A percentile compares a stretch with the other conserved stretches of the same genome.
Evolutionary conservation across 225 moss, liverwort and hornwort species (phyloP).

Genomic region (Pseudisothecium myosuroides): DNA sequence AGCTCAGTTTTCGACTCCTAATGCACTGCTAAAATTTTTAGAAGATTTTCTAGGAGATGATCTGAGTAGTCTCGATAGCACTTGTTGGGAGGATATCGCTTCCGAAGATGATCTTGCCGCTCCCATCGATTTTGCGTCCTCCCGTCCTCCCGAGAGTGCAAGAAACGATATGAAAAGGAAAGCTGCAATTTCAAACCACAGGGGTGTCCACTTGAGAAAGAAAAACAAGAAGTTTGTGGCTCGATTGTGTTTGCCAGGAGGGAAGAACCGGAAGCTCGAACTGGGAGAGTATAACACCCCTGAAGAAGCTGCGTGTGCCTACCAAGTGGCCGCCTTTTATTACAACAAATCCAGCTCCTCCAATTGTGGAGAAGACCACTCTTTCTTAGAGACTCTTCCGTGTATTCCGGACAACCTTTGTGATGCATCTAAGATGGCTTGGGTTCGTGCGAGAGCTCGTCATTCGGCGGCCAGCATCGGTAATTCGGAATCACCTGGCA

Average conservation of each 20-base stretch:
- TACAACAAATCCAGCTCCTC: not conserved
- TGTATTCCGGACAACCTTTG: not conserved
- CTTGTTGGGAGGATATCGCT: not conserved
- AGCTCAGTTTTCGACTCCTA: not conserved
- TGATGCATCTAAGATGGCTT: not conserved
- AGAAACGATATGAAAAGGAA: not conserved
- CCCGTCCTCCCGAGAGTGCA: not conserved
- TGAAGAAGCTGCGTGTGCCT: not conserved
- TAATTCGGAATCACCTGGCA: not conserved
- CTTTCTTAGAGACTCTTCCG: not conserved
- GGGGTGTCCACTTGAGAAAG: not conserved
- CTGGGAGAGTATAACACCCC: not conserved
- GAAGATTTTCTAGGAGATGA: not conserved
- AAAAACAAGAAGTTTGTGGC: not conserved
- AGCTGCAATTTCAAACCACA: not conserved
- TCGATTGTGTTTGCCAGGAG: not conserved
- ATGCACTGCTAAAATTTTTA: no score
- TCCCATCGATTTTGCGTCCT: not conserved
- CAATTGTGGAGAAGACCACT: not conserved
- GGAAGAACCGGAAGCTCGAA: not conserved
- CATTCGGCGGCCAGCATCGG: not conserved
- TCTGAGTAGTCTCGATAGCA: not conserved
- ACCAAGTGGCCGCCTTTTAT: not conserved
- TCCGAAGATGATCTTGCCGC: not conserved
- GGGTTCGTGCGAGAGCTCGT: not conserved